Evolutionary conservation across 192 early-diverging fungal genomes (phyloP).

Genomic region (Haplosporangium gracile): DNA sequence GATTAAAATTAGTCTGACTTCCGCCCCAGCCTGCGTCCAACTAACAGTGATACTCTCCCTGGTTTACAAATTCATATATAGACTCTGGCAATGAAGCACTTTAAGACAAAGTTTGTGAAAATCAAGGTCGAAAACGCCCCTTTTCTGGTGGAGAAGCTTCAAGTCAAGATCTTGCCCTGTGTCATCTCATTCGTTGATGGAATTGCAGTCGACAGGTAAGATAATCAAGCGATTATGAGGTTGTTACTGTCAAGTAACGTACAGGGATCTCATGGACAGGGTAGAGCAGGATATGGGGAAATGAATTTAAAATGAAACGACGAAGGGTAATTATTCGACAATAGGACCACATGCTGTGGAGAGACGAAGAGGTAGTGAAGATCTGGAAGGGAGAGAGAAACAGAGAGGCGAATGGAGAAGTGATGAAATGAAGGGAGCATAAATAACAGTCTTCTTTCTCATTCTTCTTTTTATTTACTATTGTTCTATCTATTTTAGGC

Average conservation of each 20-base stretch:
- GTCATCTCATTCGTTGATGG: conserved; percentile 86
- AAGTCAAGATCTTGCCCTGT: conserved; percentile 90
- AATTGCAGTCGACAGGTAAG: conserved; percentile 76
- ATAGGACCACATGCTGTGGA: no score
- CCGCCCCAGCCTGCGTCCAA: background rate
- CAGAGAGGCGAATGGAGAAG: no score
- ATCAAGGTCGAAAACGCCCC: conserved; percentile 91
- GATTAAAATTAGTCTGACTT: no score
- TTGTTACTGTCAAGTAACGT: background rate
- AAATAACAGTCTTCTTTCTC: no score
- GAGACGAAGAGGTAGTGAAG: no score
- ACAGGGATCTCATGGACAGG: background rate
- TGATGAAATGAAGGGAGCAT: no score
- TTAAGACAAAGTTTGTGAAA: conserved; percentile 89
- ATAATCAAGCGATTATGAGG: no score
- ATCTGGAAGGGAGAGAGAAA: no score
- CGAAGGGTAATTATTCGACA: no score
- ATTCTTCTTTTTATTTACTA: conserved; percentile 10
- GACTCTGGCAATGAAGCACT: conserved; percentile 81
- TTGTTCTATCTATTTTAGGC: conserved; percentile 49
- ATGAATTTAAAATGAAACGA: no score
- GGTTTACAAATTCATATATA: conserved; percentile 13
- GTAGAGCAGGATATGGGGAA: background rate
- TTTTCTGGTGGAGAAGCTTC: conserved; percentile 92
- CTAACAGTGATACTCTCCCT: background rate